Evolutionary conservation across 2,329 filamentous ascomycete genomes (phyloP).

Genomic region (Meredithiella fracta): DNA sequence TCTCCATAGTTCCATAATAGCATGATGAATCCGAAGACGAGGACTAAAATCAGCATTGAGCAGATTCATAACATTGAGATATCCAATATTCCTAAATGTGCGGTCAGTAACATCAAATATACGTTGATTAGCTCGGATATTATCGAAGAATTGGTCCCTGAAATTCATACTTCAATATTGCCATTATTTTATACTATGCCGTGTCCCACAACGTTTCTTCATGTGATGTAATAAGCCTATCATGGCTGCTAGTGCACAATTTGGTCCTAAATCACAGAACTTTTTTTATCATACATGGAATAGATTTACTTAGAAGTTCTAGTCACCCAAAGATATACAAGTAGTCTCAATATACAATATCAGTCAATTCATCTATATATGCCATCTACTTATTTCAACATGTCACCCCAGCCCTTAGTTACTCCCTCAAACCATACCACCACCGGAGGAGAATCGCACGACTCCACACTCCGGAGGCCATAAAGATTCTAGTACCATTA

Average conservation of each 20-base stretch:
- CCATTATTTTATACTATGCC: neutral
- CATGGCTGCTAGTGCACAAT: no score
- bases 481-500: neutral
- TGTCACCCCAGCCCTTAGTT: neutral
- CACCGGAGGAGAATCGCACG: constrained; percentile 11
- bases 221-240: no score
- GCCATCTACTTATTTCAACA: neutral
- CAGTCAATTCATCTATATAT: neutral
- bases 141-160: neutral
- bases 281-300: no score
- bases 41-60: neutral
- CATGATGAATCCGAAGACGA: constrained; percentile 1
- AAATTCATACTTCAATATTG: neutral
- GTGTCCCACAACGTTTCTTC: no score
- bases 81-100: neutral
- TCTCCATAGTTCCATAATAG: neutral
- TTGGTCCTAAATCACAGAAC: no score
- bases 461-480: neutral
- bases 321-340: no score
- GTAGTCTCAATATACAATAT: no score
- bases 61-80: neutral
- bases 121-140: neutral
- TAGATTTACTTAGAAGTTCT: no score
- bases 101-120: neutral
- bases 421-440: constrained; percentile 7